phyloP scores from a whole-genome alignment of 306 rosid species.

The Dicorynia guianensis region DNA sequence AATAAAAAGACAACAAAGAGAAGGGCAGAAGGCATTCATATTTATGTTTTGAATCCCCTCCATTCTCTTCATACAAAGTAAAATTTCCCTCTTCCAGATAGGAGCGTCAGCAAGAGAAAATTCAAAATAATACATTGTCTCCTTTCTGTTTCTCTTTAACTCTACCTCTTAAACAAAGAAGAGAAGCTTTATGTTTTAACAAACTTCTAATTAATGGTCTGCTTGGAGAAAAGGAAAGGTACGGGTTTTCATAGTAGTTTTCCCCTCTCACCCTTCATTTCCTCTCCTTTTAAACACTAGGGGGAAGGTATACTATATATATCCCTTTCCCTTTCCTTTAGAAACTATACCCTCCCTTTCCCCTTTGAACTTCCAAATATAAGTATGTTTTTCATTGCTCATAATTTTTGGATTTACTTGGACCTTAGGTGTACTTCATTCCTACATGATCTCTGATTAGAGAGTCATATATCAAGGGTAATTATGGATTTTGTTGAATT shows the following conservation, averaged over 20 bases:
- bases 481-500: conserved; percentile 24
- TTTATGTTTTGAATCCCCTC: conserved; percentile 10
- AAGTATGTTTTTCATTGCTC: neutral
- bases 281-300: no score
- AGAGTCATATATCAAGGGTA: neutral
- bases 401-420: neutral
- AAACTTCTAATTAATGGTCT: conserved; percentile 20
- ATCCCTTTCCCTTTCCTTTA: neutral
- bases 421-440: neutral
- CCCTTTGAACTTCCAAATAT: neutral
- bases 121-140: neutral
- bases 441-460: no score
- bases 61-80: neutral
- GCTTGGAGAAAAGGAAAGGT: neutral
- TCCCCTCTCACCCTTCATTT: no score
- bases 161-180: neutral
- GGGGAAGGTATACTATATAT: neutral
- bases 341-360: neutral
- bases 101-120: neutral
- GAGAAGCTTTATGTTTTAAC: neutral
- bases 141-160: neutral
- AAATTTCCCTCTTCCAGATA: neutral
- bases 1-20: conserved; percentile 21
- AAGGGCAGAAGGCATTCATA: neutral
- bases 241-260: no score